phyloP scores from a whole-genome alignment of 257 asterid species.

The Solanum piurae region DNA sequence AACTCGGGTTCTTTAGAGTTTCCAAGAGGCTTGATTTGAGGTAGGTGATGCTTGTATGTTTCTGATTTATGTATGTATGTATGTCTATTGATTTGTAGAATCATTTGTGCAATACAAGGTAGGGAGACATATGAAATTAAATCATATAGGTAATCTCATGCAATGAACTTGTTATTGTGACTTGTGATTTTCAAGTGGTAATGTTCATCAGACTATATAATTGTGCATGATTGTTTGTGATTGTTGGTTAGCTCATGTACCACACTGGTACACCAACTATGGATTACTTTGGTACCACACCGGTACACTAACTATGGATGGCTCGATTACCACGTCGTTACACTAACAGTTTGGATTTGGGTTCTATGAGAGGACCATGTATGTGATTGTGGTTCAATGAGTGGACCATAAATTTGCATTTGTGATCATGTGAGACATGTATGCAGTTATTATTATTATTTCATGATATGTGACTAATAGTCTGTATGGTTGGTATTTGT shows the following conservation, averaged over 20 bases:
- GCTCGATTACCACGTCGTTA: neutral
- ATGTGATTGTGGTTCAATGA: neutral
- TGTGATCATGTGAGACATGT: neutral
- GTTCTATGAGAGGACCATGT: neutral
- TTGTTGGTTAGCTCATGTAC: neutral
- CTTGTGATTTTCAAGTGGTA: neutral
- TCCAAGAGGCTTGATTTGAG: neutral
- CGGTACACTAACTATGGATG: neutral
- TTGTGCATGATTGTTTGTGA: neutral
- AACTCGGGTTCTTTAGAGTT: neutral
- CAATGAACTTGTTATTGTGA: no score
- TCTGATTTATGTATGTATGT: neutral
- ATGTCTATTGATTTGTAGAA: neutral
- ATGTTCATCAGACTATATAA: neutral
- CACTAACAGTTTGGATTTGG: neutral
- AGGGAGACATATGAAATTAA: no score
- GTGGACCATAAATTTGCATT: neutral
- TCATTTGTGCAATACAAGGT: neutral
- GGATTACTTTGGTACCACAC: neutral
- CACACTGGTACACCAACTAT: neutral
- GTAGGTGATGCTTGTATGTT: neutral
- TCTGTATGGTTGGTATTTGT: neutral
- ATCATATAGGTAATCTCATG: no score
- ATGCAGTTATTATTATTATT: neutral
- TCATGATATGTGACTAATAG: neutral